Percentiles rank a stretch among this genome's conserved stretches.
phyloP scores from a whole-genome alignment of 2,329 filamentous ascomycete genomes.

The Calonectria honghensis region DNA sequence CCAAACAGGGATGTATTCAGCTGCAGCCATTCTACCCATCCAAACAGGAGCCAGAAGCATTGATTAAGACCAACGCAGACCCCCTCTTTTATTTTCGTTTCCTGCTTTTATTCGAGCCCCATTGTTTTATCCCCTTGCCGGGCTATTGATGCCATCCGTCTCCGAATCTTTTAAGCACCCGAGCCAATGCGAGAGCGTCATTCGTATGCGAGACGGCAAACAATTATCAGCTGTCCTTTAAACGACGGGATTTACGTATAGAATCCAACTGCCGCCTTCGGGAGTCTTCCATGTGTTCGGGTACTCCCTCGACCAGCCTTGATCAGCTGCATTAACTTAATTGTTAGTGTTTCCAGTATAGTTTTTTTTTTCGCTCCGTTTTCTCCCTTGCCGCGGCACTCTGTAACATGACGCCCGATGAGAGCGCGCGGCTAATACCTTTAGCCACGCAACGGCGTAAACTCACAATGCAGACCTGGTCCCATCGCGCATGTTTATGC shows the following conservation, averaged over 20 bases:
- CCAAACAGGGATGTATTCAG: conserved; percentile 34
- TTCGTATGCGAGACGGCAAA: neutral
- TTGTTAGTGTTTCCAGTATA: conserved; percentile 25
- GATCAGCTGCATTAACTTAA: conserved; percentile 14
- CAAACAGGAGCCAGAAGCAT: conserved; percentile 30
- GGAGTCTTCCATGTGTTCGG: conserved; percentile 25
- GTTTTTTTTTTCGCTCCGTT: conserved; percentile 62
- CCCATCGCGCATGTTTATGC: conserved; percentile 4
- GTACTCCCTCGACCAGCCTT: conserved; percentile 4
- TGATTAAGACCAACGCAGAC: conserved; percentile 17
- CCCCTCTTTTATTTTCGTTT: conserved; percentile 28
- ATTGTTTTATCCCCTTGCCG: conserved; percentile 7
- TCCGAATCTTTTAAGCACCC: neutral
- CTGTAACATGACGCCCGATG: neutral
- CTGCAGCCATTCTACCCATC: conserved; percentile 8
- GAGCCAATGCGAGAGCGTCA: conserved; percentile 8
- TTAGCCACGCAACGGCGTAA: neutral
- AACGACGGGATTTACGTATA: conserved; percentile 10
- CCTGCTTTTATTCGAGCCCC: neutral
- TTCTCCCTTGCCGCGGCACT: conserved; percentile 1
- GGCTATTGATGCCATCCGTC: conserved; percentile 24
- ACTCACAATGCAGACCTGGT: neutral
- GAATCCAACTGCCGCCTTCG: conserved; percentile 17
- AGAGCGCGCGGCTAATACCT: conserved; percentile 2
- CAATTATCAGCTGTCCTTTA: neutral